Percentiles rank a stretch among this genome's conserved stretches.
These are phyloP conservation scores for Glomus cerebriforme DNA, from an alignment of 192 early-diverging fungal genomes.

Conservation along the genomic window DNA sequence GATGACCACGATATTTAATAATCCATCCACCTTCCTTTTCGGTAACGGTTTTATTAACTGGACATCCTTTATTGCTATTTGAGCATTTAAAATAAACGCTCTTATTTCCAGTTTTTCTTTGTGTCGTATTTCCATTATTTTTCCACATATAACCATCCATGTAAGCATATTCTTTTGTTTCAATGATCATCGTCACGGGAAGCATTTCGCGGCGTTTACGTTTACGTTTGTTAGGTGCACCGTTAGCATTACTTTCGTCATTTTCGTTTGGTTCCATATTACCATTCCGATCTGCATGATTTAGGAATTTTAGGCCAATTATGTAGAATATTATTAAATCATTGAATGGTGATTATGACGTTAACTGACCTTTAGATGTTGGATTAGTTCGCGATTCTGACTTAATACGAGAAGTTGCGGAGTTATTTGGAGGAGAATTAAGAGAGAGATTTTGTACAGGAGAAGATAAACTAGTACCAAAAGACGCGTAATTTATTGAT, in stretches of 20 bases:
- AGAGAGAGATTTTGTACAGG: neutral
- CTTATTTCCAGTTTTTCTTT: constrained; percentile 57
- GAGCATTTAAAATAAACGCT: constrained; percentile 65
- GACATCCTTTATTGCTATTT: constrained; percentile 53
- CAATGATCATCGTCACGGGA: constrained; percentile 59
- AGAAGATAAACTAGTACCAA: neutral
- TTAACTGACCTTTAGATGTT: neutral
- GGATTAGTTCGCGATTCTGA: neutral
- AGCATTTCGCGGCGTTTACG: constrained; percentile 63
- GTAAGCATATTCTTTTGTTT: constrained; percentile 51
- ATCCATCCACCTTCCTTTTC: constrained; percentile 53
- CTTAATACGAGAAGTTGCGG: neutral
- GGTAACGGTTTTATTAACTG: constrained; percentile 61
- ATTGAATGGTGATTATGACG: neutral
- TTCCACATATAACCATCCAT: constrained; percentile 57
- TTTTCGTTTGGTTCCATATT: neutral
- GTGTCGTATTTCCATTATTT: constrained; percentile 63
- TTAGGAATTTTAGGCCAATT: neutral
- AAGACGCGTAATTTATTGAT: neutral
- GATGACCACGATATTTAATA: constrained; percentile 60
- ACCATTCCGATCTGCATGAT: neutral
- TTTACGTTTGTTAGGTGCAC: constrained; percentile 37
- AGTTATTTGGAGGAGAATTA: neutral
- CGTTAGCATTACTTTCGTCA: constrained; percentile 26
- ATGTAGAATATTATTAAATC: neutral